phyloP scores from a whole-genome alignment of 1,284 basidiomycete genomes.

The Ustilago loliicola region DNA sequence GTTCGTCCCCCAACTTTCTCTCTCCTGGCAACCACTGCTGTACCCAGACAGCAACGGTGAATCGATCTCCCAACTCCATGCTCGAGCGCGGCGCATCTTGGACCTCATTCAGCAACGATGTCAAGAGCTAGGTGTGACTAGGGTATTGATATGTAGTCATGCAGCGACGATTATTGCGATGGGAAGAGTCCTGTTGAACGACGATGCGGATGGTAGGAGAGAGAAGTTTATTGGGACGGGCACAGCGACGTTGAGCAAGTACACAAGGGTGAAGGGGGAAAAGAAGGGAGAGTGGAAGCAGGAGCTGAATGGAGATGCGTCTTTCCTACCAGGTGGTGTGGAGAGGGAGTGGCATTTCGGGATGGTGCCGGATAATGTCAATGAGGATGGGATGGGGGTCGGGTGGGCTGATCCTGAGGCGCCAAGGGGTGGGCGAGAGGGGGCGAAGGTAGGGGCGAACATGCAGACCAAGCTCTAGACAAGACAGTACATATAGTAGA shows the following conservation, averaged over 20 bases:
- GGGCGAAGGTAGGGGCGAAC: background rate
- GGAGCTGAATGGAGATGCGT: conserved; percentile 58
- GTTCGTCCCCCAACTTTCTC: conserved; percentile 75
- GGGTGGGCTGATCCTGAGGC: conserved; percentile 56
- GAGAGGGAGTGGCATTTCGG: conserved; percentile 80
- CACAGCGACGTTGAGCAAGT: conserved; percentile 63
- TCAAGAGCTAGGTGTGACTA: conserved; percentile 71
- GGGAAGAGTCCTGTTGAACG: conserved; percentile 76
- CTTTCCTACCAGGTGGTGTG: conserved; percentile 73
- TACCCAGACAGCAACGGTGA: conserved; percentile 80
- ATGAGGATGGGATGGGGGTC: conserved; percentile 58
- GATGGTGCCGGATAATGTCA: conserved; percentile 55
- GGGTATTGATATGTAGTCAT: conserved; percentile 80
- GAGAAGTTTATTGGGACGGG: conserved; percentile 67
- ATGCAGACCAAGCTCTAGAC: conserved; percentile 40
- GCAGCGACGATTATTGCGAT: conserved; percentile 84
- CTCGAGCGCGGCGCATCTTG: conserved; percentile 76
- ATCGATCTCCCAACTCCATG: conserved; percentile 77
- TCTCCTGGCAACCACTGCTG: conserved; percentile 76
- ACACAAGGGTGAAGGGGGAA: conserved; percentile 18
- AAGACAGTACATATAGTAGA: background rate
- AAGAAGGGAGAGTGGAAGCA: conserved; percentile 41
- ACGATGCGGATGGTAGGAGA: conserved; percentile 69
- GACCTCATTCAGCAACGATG: conserved; percentile 60
- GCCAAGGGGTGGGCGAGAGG: background rate